phyloP scores from a whole-genome alignment of 2,329 filamentous ascomycete species.

The Chalaropsis ovoidea region DNA sequence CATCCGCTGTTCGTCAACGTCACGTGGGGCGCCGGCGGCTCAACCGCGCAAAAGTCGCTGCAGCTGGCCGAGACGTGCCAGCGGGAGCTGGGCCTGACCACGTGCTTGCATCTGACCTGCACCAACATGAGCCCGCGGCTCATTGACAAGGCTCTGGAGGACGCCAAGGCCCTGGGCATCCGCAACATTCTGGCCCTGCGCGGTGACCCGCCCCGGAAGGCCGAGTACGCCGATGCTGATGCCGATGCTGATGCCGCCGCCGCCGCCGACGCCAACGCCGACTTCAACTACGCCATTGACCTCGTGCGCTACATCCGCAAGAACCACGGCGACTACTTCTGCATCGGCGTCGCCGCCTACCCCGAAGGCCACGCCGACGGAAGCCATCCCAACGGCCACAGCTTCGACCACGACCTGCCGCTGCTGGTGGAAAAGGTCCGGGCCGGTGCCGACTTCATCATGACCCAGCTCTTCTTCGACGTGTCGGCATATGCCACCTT shows the following conservation, averaged over 20 bases:
- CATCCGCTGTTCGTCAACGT: constrained; percentile 92
- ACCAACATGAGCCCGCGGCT: constrained; percentile 88
- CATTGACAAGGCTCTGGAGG: constrained; percentile 80
- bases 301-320: constrained; percentile 80
- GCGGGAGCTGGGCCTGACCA: constrained; percentile 81
- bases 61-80: constrained; percentile 94
- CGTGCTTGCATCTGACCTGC: constrained; percentile 90
- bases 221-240: constrained; percentile 67
- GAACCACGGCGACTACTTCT: constrained; percentile 88
- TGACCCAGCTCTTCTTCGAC: constrained; percentile 97
- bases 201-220: constrained; percentile 79
- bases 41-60: constrained; percentile 79
- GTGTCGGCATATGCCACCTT: constrained; percentile 71
- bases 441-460: constrained; percentile 92
- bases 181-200: constrained; percentile 86
- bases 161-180: constrained; percentile 82
- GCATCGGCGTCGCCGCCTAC: constrained; percentile 86
- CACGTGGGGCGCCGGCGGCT: constrained; percentile 94
- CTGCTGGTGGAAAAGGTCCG: constrained; percentile 82
- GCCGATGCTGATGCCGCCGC: constrained; percentile 49
- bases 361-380: constrained; percentile 93
- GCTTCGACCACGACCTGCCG: constrained; percentile 69
- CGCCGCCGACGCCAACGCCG: constrained; percentile 52
- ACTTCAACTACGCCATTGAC: constrained; percentile 83
- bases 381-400: constrained; percentile 62